Evolutionary conservation across 768 basidiomycete genomes (phyloP), one percentile per base, ranked within the genome.

Genomic region (Pisolithus albus): DNA sequence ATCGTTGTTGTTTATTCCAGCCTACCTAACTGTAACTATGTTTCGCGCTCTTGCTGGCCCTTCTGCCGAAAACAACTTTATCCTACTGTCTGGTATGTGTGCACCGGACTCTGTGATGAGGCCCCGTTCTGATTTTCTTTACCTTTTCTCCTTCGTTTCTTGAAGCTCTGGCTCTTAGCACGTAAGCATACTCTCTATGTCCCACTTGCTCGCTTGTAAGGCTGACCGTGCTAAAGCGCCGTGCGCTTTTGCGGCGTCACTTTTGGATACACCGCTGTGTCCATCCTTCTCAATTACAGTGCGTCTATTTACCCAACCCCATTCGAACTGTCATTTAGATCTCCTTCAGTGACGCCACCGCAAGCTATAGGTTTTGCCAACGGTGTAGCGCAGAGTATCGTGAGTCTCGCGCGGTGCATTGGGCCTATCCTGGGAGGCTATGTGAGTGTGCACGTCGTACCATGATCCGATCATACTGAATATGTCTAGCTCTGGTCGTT

Each of bases 381-480:
- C 63, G 96, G 95, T 16, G 82, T 95, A 19, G 96, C 93, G 0
- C 96, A 99, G 68, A 93, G 91, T 61, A 88, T 92, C 30, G 94
- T 95, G 56, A 93, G 91, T 56, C 81, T 95, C 23, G 91, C 94
- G 4, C 81, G 96, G 38, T 96, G 93, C 71, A 61, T 91, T 36
- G 96, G 92, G 19, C 92, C 93, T 19, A 80, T 92, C 38, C 72
- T 91, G 16, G 89, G 89, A 44, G 89, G 90, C 41, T 87, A 84
- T 64, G 90, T 91, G 63, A 58, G 66, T 52, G 7, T 44, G 18
- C 13, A 15, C 44, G 3, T n/a, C 10, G 51, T 28, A 34, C 21
- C 16, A 21, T 13, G 18, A 50, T 30, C 15, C 24, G 3, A 41
- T 40, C 18, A 34, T 11, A 42, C 10, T 40, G 30, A 23, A 10